Base-by-base conservation (phyloP, 2,329 filamentous ascomycete genomes). In the Xylariaceae sp. region DNA sequence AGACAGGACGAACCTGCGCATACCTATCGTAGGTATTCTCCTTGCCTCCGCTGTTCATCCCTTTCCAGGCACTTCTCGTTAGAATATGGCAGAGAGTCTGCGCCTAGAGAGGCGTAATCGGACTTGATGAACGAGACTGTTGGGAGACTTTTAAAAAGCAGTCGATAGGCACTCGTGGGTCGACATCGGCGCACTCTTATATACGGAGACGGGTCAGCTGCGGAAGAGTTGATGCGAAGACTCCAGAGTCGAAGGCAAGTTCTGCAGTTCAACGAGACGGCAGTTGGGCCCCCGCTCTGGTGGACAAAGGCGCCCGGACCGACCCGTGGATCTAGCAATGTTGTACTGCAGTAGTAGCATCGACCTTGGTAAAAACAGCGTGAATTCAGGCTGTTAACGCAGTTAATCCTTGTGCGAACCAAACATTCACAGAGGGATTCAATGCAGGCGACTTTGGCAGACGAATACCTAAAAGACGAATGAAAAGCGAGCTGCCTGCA, bases 41-140 rank as follows among this genome's bases (percentile, higher is more conserved):
- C 9, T 18, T 18, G 30, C 18, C 49, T 37, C 58, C 53, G 18
- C 58, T 51, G 8, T 60, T 44, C 37, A 56, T 49, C 45, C 55
- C 58, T 30, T 15, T 17, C 34, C 56, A 50, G 42, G 55, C 39
- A 37, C 49, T 44, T 39, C 35, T 30, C 5, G 47, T 60, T 1
- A 60, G 9, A 49, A 52, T 13, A 51, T 49, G 37, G 56, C 15
- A 35, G 58, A 60, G 4, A 62, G 42, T 13, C 30, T 48, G n/a
- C 56, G 55, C 57, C 60, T 18, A 62, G n/a, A 62, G 4, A 30
- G 23, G 4, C 37, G 37, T 9, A 59, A 50, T 47, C 49, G 7
- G 50, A 50, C 34, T 44, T 9, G 54, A 47, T 47, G 15, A 17
- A 47, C n/a, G 44, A 47, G 15, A n/a, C 44, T 47, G 4, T 47